Evolutionary conservation across 129 eudicot genomes (phyloP).

Genomic region (Chrysanthemum seticuspe): DNA sequence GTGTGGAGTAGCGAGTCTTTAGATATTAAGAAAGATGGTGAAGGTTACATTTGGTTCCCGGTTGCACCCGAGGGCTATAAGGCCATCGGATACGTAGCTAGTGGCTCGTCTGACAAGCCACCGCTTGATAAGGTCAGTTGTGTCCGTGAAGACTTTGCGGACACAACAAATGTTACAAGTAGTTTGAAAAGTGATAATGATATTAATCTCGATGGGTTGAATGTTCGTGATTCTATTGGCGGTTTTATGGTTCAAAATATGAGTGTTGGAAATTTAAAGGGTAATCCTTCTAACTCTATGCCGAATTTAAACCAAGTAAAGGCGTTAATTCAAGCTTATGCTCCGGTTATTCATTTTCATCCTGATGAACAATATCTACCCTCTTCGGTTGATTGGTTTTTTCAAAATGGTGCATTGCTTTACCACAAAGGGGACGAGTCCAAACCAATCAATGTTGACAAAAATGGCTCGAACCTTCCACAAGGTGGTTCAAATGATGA

Average conservation of each 20-base stretch:
- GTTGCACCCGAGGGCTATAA: slow-evolving; percentile 39
- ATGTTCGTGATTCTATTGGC: slow-evolving; percentile 42
- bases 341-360: slow-evolving; percentile 48
- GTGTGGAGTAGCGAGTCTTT: slow-evolving; percentile 47
- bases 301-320: slow-evolving; percentile 43
- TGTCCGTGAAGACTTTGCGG: slow-evolving; percentile 41
- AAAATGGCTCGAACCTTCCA: slow-evolving; percentile 52
- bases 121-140: slow-evolving; percentile 35
- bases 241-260: slow-evolving; percentile 54
- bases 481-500: slow-evolving; percentile 51
- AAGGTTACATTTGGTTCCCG: slow-evolving; percentile 48
- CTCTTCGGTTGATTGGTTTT: slow-evolving; percentile 54
- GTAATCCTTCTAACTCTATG: slow-evolving; percentile 31
- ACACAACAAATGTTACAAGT: slow-evolving; percentile 15
- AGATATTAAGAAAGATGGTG: slow-evolving; percentile 28
- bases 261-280: slow-evolving; percentile 28
- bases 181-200: slow-evolving; percentile 17
- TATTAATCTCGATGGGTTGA: slow-evolving; percentile 37
- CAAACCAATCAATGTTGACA: slow-evolving; percentile 27
- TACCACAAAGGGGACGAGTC: slow-evolving; percentile 40
- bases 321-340: slow-evolving; percentile 38
- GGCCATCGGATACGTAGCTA: slow-evolving; percentile 39
- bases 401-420: slow-evolving; percentile 48
- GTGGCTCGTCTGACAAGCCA: slow-evolving; percentile 39
- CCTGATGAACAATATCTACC: slow-evolving; percentile 50